phyloP scores from a whole-genome alignment of 2,329 filamentous ascomycete genomes.

The Fusarium robinianum region DNA sequence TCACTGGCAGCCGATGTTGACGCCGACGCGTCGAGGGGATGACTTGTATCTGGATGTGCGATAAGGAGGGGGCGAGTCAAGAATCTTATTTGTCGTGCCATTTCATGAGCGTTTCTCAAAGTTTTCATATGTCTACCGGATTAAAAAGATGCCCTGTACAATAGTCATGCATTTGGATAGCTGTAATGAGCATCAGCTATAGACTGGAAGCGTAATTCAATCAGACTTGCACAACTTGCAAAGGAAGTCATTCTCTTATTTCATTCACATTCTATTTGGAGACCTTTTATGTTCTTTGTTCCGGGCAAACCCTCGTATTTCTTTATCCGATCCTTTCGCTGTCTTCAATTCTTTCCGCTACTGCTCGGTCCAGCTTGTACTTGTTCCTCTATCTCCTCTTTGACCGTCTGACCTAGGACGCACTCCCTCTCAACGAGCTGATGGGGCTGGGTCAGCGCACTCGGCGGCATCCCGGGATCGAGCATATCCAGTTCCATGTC shows the following conservation, averaged over 20 bases:
- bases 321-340: not conserved
- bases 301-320: not conserved
- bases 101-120: constrained; percentile 11
- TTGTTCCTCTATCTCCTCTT: constrained; percentile 41
- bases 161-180: constrained; percentile 26
- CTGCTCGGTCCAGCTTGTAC: constrained; percentile 13
- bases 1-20: constrained; percentile 60
- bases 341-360: constrained; percentile 7
- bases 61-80: constrained; percentile 33
- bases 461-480: constrained; percentile 19
- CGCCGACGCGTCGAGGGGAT: constrained; percentile 67
- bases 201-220: constrained; percentile 24
- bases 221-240: constrained; percentile 10
- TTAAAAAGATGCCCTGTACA: constrained; percentile 29
- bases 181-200: constrained; percentile 31
- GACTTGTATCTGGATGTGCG: constrained; percentile 65
- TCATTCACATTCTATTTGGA: constrained; percentile 24
- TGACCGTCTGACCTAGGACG: constrained; percentile 45
- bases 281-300: constrained; percentile 2
- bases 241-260: constrained; percentile 30
- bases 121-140: constrained; percentile 9
- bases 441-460: constrained; percentile 15
- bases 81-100: constrained; percentile 9
- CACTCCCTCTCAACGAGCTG: constrained; percentile 41
- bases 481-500: constrained; percentile 40